These are phyloP conservation scores for Lumnitzera racemosa DNA, from an alignment of 345 rosid species.

Conservation along the genomic window DNA sequence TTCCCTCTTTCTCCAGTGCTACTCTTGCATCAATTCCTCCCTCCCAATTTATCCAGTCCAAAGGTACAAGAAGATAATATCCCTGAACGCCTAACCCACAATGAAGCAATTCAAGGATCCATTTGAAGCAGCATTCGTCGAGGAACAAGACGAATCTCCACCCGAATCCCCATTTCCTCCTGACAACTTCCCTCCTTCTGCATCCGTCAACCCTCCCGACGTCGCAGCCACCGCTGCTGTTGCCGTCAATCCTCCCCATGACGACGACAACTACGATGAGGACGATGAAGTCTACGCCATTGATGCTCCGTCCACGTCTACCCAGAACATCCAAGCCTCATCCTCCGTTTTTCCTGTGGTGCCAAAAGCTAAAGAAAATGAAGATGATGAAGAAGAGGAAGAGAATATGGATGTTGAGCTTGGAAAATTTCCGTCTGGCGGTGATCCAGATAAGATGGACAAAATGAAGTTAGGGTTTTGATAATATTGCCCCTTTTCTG, in stretches of 20 bases:
- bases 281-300: conserved; percentile 21
- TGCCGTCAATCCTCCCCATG: conserved; percentile 4
- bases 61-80: no score
- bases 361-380: conserved; percentile 52
- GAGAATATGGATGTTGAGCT: conserved; percentile 89
- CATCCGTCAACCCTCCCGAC: conserved; percentile 18
- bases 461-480: conserved; percentile 76
- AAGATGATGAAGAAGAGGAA: conserved; percentile 80
- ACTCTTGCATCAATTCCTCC: no score
- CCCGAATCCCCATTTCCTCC: conserved; percentile 49
- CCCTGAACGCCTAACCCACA: no score
- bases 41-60: no score
- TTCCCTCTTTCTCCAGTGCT: no score
- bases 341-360: conserved; percentile 3
- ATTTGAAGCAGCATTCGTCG: conserved; percentile 78
- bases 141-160: conserved; percentile 68
- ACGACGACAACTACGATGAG: conserved; percentile 15
- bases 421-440: conserved; percentile 54
- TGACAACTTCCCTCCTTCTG: conserved; percentile 29
- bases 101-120: conserved; percentile 93
- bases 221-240: conserved; percentile 1
- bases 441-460: conserved; percentile 79
- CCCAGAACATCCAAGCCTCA: conserved; percentile 7
- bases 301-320: conserved; percentile 15
- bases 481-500: background rate